Evolutionary conservation across 768 basidiomycete species (phyloP), one percentile per base, ranked within the genome.

Genomic region (Pisolithus microcarpus): DNA sequence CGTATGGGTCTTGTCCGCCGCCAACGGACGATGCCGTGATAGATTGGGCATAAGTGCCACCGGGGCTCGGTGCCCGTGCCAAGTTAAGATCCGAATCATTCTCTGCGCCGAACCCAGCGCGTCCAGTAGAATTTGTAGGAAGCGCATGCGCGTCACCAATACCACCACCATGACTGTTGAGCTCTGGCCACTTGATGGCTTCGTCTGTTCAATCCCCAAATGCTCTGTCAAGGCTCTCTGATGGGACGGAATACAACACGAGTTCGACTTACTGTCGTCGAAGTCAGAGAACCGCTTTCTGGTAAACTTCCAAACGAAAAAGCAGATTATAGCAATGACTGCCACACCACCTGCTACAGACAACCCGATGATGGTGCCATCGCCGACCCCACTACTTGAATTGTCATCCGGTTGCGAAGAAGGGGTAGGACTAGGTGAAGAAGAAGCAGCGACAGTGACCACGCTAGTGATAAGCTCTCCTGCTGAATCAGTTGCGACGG

Each of bases 181-280:
- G 76, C 60, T 92, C 90, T 3, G 90, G 90, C 90, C 90, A 92
- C 68, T 91, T 91, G 69, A 92, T 92, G 18, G 86, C 86, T 68
- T 89, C 87, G 58, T 76, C 87, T 89, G 61, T 10, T 43, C 40
- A 37, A 54, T 26, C 11, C 46, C 19, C 30, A 13, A 30, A 26
- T 46, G 34, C 48, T 23, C 8, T 47, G 48, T 54, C 46, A 54
- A 34, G 19, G 18, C 28, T 39, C 30, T 30, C 30, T 10, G 30
- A 30, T 30, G 30, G 30, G 13, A 7, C 15, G 10, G 43, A 53
- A 55, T 51, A 54, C 53, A 50, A 26, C 19, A 1, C 58, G 52
- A 52, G 30, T 46, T 57, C 26, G 37, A 79, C 86, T 59, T 66
- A 89, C 89, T 82, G 70, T 88, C 85, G 60, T 91, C 86, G 60